phyloP scores from a whole-genome alignment of 495 filamentous ascomycete genomes.

The Aspergillus bertholletiae region DNA sequence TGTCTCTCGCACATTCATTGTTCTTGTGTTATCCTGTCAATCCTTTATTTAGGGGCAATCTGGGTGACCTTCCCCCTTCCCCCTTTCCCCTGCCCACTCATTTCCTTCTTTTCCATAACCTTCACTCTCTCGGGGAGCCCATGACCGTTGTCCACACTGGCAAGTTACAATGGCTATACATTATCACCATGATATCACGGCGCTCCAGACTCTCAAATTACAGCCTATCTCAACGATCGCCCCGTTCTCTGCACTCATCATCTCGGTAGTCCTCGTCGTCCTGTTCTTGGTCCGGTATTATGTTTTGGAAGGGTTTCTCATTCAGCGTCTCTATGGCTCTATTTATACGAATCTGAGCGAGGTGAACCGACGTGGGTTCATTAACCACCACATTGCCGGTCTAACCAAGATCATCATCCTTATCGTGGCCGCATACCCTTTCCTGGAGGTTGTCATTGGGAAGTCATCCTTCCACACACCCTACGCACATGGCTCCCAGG shows the following conservation, averaged over 20 bases:
- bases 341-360: conserved; percentile 36
- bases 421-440: conserved; percentile 41
- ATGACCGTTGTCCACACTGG: neutral
- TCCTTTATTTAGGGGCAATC: neutral
- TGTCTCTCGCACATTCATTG: neutral
- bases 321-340: conserved; percentile 31
- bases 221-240: conserved; percentile 36
- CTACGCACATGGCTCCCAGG: conserved; percentile 22
- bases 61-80: too few species aligned
- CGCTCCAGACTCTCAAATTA: neutral
- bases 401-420: conserved; percentile 42
- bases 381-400: conserved; percentile 50
- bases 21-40: neutral
- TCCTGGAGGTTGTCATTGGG: conserved; percentile 37
- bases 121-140: neutral
- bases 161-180: neutral
- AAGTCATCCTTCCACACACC: conserved; percentile 28
- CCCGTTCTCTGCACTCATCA: conserved; percentile 42
- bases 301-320: conserved; percentile 40
- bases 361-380: conserved; percentile 38
- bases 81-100: neutral
- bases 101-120: neutral
- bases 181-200: neutral
- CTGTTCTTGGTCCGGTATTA: conserved; percentile 43
- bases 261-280: conserved; percentile 38